Base-by-base conservation (phyloP, 148 eudicot genomes). In the Chenopodium suecicum region DNA sequence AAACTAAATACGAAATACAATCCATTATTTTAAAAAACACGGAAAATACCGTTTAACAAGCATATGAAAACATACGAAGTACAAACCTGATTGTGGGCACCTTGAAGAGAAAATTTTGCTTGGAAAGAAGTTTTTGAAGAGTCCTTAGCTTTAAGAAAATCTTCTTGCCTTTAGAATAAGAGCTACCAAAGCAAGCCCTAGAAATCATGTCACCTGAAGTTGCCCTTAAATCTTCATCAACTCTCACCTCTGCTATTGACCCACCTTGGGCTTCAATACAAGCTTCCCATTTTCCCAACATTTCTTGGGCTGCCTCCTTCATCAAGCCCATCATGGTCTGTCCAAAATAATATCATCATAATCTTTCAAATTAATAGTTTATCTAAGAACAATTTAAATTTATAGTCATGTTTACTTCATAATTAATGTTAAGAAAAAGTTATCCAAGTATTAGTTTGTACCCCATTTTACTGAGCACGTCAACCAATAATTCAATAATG, bases 151-250 rank as follows among this genome's bases (percentile, higher is more conserved):
- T 90, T 70, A 89, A 82, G 89, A 94, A 94, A 52, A 94, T 90
- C 52, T 88, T 62, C 71, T 89, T 88, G 65, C 98, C 98, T 84
- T 90, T 91, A 64, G 52, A 60, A 78, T 90, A 91, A 76, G 95
- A 94, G 85, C 94, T 90, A 14, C 98, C 98, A 85, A 94, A 94
- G 71, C 94, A 94, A 73, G 93, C 91, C 89, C 88, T 90, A 11
- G 98, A 87, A 46, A 94, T 94, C 58, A 94, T 89, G 80, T 94
- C 95, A 10, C 89, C 98, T 17, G 98, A 86, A 72, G 87, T 63
- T 70, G 90, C 82, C 75, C 95, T 88, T 71, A 94, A 83, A 52
- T 94, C 98, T 47, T 92, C 93, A 50, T 89, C 95, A 68, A 90
- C 94, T 76, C 87, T 84, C 34, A 94, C 74, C 67, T 92, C 94